Percentiles rank a stretch among this genome's conserved stretches.
phyloP scores from a whole-genome alignment of 148 eudicot species.

The Tetragonia tetragonoides region DNA sequence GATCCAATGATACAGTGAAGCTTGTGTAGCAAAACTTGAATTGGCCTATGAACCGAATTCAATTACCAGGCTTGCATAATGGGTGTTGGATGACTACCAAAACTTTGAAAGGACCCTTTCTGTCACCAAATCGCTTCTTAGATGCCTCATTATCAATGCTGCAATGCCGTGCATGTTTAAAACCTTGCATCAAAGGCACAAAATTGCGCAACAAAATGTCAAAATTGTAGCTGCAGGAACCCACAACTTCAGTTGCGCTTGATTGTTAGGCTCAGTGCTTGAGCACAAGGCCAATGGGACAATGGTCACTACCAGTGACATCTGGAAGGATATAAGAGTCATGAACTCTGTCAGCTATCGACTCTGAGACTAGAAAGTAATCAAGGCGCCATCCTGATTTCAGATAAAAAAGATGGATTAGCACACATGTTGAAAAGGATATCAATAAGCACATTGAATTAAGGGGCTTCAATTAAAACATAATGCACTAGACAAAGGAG shows the following conservation, averaged over 20 bases:
- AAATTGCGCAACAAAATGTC: background rate
- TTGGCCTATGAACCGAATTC: background rate
- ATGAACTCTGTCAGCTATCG: constrained; percentile 60
- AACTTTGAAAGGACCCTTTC: background rate
- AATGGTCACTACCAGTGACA: constrained; percentile 87
- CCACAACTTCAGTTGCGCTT: background rate
- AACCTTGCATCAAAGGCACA: background rate
- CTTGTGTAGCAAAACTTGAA: background rate
- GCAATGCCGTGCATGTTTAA: background rate
- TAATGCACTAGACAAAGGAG: background rate
- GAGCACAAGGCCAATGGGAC: constrained; percentile 88
- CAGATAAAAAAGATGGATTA: constrained; percentile 10
- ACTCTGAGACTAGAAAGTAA: constrained; percentile 76
- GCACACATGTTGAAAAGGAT: background rate
- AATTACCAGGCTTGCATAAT: background rate
- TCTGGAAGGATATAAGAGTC: constrained; percentile 93
- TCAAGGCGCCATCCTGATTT: constrained; percentile 93
- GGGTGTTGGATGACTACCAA: background rate
- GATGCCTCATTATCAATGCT: background rate
- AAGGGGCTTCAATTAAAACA: background rate
- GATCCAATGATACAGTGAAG: background rate
- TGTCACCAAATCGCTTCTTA: background rate
- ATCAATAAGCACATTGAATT: background rate
- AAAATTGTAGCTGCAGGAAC: background rate
- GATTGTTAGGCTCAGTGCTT: constrained; percentile 34